These are phyloP conservation scores for Purpureocillium lavendulum DNA, from an alignment of 2,329 filamentous ascomycete genomes.

Conservation along the genomic window DNA sequence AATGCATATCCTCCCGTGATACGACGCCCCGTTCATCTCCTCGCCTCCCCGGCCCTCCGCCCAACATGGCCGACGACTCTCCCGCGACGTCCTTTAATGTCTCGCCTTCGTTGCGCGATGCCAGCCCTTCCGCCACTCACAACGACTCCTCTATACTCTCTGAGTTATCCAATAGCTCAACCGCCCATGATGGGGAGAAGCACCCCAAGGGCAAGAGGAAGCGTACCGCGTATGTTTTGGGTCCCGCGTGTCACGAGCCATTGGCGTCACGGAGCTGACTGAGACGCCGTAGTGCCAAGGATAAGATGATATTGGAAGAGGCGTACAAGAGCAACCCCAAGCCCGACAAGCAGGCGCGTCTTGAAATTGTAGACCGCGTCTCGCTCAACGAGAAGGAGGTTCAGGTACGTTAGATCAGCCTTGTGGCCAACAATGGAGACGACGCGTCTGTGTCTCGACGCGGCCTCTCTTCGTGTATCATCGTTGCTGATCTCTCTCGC, in stretches of 20 bases:
- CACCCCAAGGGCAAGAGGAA: conserved; percentile 56
- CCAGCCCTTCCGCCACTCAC: conserved; percentile 4
- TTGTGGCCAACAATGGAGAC: no score
- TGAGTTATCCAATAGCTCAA: conserved; percentile 4
- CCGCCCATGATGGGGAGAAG: conserved; percentile 22
- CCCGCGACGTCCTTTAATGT: no score
- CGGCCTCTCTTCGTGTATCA: not conserved
- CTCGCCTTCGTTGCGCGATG: not conserved
- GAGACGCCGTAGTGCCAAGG: conserved; percentile 56
- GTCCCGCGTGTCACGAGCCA: not conserved
- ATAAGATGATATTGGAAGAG: conserved; percentile 80
- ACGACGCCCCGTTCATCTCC: not conserved
- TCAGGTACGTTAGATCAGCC: conserved; percentile 63
- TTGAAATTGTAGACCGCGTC: conserved; percentile 76
- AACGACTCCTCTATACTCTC: conserved; percentile 13
- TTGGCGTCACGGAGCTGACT: conserved; percentile 7
- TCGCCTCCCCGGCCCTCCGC: no score
- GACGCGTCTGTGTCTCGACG: conserved; percentile 1
- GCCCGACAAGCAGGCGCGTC: conserved; percentile 81
- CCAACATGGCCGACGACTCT: no score
- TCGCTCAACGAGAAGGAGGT: conserved; percentile 92
- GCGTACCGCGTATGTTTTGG: conserved; percentile 47
- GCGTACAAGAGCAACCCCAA: conserved; percentile 82
- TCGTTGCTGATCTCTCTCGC: not conserved
- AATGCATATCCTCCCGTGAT: conserved; percentile 1